phyloP scores from a whole-genome alignment of 2,329 filamentous ascomycete species.

The Arthrobotrys pseudoclavata region DNA sequence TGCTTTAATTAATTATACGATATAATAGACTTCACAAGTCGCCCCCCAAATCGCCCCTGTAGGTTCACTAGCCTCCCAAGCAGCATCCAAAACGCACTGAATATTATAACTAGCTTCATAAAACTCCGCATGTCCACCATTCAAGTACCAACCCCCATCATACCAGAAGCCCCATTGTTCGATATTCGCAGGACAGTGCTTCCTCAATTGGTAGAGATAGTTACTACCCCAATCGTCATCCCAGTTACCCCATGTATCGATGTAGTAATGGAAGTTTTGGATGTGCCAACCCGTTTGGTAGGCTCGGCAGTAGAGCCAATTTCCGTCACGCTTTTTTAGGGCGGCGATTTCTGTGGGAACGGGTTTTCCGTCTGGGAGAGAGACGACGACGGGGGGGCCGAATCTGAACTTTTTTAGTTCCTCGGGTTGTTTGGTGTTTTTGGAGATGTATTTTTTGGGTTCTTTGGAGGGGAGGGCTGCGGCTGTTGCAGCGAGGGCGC shows the following conservation, averaged over 20 bases:
- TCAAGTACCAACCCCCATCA: conserved; percentile 8
- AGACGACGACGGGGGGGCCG: neutral
- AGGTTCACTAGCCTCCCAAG: conserved; percentile 17
- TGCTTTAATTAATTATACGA: neutral
- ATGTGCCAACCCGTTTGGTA: conserved; percentile 15
- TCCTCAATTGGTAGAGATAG: conserved; percentile 8
- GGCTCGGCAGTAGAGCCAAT: conserved; percentile 25
- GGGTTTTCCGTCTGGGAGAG: neutral
- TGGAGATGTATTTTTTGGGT: conserved; percentile 3
- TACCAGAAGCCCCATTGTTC: conserved; percentile 23
- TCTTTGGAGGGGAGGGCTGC: neutral
- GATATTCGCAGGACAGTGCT: conserved; percentile 4
- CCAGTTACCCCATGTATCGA: conserved; percentile 39
- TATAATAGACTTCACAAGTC: conserved; percentile 2
- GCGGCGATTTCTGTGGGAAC: neutral
- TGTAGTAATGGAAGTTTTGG: conserved; percentile 25
- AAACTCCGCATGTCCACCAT: conserved; percentile 29
- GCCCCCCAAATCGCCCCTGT: conserved; percentile 26
- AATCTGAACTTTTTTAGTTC: conserved; percentile 14
- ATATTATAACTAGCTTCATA: conserved; percentile 3
- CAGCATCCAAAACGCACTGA: conserved; percentile 30
- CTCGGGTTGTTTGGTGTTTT: conserved; percentile 1
- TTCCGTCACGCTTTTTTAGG: conserved; percentile 13
- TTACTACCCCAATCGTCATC: conserved; percentile 24
- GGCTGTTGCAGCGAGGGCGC: neutral